Evolutionary conservation across 1,284 basidiomycete genomes (phyloP), one percentile per base, ranked within the genome.

Genomic region (Melampsora americana): DNA sequence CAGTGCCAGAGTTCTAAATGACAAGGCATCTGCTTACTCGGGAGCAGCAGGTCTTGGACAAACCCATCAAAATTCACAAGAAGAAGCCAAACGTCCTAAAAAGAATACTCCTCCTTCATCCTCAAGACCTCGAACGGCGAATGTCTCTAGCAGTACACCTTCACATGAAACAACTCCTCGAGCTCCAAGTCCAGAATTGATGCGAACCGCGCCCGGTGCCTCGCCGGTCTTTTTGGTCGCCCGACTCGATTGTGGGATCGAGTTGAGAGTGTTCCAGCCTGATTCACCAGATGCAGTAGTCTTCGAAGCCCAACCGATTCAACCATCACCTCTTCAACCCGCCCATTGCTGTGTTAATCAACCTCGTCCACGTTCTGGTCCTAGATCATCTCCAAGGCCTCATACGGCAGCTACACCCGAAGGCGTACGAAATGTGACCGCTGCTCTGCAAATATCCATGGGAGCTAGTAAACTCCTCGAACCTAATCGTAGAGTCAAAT

Each of bases 1-100:
- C n/a, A 56, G 53, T 28, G 53, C 53, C 53, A n/a, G 53, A 23
- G n/a, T 23, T n/a, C 53, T 56, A n/a, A 56, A 56, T 56, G 53
- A 56, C 6, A 56, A 56, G 6, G 53, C 53, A n/a, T 56, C 53
- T n/a, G 26, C 53, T 28, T 56, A 56, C 53, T 28, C 26, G 18
- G 53, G 53, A 7, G 53, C 53, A 28, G n/a, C 26, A 5, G 53
- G 53, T n/a, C n/a, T n/a, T 56, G 20, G 12, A 56, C n/a, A 56
- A 28, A 56, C 20, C 11, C 5, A 18, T n/a, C 53, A 56, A 28
- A 42, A 42, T 42, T 5, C 39, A 9, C 4, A 5, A 42, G 39
- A 42, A 5, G 53, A 56, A 23, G 53, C 12, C n/a, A 56, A 56
- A 23, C 26, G n/a, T n/a, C 20, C 53, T 6, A 56, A 56, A 9